These are phyloP conservation scores for Metarhizium sp. DNA, from an alignment of 2,329 filamentous ascomycete genomes.

Conservation along the genomic window DNA sequence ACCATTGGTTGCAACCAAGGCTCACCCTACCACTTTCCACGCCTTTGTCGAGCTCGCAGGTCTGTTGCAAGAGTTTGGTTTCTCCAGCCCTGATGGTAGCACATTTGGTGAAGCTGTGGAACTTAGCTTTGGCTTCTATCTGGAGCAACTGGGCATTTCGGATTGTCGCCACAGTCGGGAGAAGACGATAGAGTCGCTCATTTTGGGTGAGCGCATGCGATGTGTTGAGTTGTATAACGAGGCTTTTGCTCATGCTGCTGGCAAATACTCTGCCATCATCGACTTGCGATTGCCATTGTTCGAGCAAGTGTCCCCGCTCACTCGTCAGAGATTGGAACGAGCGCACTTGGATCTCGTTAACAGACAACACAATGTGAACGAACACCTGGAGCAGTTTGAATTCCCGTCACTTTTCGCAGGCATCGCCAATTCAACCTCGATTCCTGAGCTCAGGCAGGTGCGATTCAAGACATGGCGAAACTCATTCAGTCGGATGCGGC, in stretches of 20 bases:
- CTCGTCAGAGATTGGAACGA: slow-evolving; percentile 71
- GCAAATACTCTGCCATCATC: slow-evolving; percentile 69
- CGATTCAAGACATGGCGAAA: slow-evolving; percentile 78
- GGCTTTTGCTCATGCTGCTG: slow-evolving; percentile 83
- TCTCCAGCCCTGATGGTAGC: slow-evolving; percentile 44
- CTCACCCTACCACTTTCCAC: slow-evolving; percentile 41
- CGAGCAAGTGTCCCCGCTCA: slow-evolving; percentile 58
- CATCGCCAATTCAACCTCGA: slow-evolving; percentile 73
- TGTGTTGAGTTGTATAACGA: slow-evolving; percentile 79
- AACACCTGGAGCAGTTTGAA: slow-evolving; percentile 76
- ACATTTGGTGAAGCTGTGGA: slow-evolving; percentile 52
- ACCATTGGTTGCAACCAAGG: slow-evolving; percentile 49
- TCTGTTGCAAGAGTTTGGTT: slow-evolving; percentile 48
- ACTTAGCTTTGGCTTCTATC: slow-evolving; percentile 62
- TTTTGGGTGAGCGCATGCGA: slow-evolving; percentile 83
- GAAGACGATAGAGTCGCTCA: slow-evolving; percentile 79
- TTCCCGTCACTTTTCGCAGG: slow-evolving; percentile 87
- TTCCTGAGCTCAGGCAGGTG: slow-evolving; percentile 65
- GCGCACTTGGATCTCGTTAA: slow-evolving; percentile 71
- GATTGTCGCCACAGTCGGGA: slow-evolving; percentile 77
- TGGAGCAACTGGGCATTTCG: slow-evolving; percentile 65
- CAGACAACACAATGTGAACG: slow-evolving; percentile 60
- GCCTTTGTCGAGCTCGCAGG: slow-evolving; percentile 45
- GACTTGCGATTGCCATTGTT: slow-evolving; percentile 60
- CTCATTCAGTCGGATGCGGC: slow-evolving; percentile 65